Evolutionary conservation across 1,284 basidiomycete species (phyloP), one percentile per base, ranked within the genome.

Genomic region (Heterobasidion parviporum): DNA sequence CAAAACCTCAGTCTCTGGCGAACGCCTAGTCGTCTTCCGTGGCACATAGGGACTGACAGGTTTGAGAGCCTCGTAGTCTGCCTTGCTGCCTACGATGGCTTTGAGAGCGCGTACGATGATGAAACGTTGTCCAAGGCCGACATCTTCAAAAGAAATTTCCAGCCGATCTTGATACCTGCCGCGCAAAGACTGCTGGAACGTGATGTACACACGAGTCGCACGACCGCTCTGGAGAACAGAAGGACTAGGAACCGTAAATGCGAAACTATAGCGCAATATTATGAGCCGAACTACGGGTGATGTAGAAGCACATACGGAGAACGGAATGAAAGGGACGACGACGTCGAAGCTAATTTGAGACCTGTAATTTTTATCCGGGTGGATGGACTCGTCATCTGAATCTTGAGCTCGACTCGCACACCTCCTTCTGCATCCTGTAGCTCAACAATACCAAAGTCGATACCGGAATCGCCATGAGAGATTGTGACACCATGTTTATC

Each of bases 41-140:
- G 81, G 80, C 9, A 75, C 68, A 62, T 82, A 87, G 0, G 84
- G 82, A 0, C 74, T 67, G 5, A 56, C 68, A 0, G 84, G 79
- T 50, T 71, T 70, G 18, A 87, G 66, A 0, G 67, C 58, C n/a
- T 81, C 74, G 56, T 82, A 75, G 55, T 81, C 80, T 0, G 65
- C 78, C 53, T 63, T 58, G 52, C 64, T 69, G 1, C 73, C 74
- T 4, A 75, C 68, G 2, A 69, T 64, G 4, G 65, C 72, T 3
- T 60, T 61, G 1, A 75, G 44, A 1, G 53, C 35, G 0, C 74
- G 69, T 0, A 68, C 62, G 55, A 76, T 73, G 34, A 67, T 61
- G 58, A 76, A 76, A 1, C 59, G 61, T 45, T 68, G 60, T 2
- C 56, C 43, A 9, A 71, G 63, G 0, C 41, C 45, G 0, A 55